These are phyloP conservation scores for Forsythia viridissima DNA, from an alignment of 257 asterid genomes.

Conservation along the genomic window DNA sequence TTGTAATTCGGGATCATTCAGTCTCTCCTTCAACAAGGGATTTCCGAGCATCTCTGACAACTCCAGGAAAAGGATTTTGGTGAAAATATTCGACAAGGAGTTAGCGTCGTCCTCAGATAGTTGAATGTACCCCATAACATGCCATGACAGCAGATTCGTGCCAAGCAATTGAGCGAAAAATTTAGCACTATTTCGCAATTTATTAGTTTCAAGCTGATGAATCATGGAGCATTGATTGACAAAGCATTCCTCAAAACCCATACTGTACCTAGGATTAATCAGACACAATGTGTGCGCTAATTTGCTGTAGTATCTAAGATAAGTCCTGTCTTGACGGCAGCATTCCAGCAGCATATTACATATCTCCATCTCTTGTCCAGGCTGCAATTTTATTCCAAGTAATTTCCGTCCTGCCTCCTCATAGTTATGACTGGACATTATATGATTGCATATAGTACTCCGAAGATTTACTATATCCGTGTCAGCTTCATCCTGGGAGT, in stretches of 20 bases:
- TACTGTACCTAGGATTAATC: conserved; percentile 1
- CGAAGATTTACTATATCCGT: conserved; percentile 13
- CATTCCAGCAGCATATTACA: conserved; percentile 20
- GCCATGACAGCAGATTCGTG: conserved; percentile 17
- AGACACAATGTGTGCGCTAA: conserved; percentile 20
- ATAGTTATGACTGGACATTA: conserved; percentile 21
- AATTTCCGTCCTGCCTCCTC: conserved; percentile 22
- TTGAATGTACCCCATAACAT: conserved; percentile 3
- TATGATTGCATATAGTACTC: conserved; percentile 7
- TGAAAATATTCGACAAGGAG: conserved; percentile 22
- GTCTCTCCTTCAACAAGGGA: conserved; percentile 3
- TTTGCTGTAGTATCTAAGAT: conserved; percentile 10
- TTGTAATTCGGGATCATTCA: conserved; percentile 10
- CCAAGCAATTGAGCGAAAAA: conserved; percentile 20
- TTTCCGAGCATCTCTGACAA: conserved; percentile 16
- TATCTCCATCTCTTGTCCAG: conserved; percentile 22
- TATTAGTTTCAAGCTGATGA: conserved; percentile 15
- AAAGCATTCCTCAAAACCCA: conserved; percentile 11
- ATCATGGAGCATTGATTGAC: conserved; percentile 12
- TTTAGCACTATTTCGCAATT: conserved; percentile 16
- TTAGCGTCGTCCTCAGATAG: conserved; percentile 16
- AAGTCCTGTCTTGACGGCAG: conserved; percentile 21
- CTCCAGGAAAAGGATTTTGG: conserved; percentile 15
- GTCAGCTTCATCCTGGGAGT: background rate
- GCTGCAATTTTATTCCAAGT: conserved; percentile 1